Evolutionary conservation across 2,329 filamentous ascomycete genomes (phyloP), one percentile per base, ranked within the genome.

Genomic region (Sporothrix humicola): DNA sequence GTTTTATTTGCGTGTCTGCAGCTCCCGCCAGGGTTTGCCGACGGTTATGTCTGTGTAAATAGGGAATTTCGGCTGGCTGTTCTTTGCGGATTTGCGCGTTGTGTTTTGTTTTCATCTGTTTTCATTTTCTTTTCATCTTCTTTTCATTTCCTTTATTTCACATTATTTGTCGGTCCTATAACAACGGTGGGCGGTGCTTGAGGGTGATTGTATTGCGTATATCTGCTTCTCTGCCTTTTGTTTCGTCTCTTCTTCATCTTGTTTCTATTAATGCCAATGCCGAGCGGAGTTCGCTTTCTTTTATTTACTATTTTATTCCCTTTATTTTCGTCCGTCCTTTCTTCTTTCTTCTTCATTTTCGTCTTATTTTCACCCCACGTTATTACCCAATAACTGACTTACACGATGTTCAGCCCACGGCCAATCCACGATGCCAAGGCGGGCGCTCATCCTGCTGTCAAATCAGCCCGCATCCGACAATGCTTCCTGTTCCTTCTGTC

Each of bases 1-100:
- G 37, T 26, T 42, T 52, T 26, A 48, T 4, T 59, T 71, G 17
- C 26, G 44, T 56, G 44, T 37, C 56, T 54, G 50, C 50, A 70
- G 31, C 50, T 23, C 68, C 37, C 17, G 37, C 17, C 23, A n/a
- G 65, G 46, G 46, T 44, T 9, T 70, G 68, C 37, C 68, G 50
- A 44, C 37, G 68, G 68, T 58, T 44, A 26, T 58, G 50, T 70
- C 50, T 48, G 20, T 70, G 68, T 46, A 70, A 70, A 70, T 70
- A 50, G 42, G 69, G 52, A 71, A 61, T 50, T 71, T 58, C 37
- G 52, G 37, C 37, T 54, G 68, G 68, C 54, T 63, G 52, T 52
- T 56, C 26, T 10, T 63, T 70, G 54, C n/a, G 31, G 23, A 59
- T 58, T 63, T 59, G 63, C 65, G 56, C 26, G 20, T 42, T 66